Percentiles rank a stretch among this genome's conserved stretches.
Evolutionary conservation across 352 stramenopile species (phyloP).

Genomic region (Globisporangium radiosum): DNA sequence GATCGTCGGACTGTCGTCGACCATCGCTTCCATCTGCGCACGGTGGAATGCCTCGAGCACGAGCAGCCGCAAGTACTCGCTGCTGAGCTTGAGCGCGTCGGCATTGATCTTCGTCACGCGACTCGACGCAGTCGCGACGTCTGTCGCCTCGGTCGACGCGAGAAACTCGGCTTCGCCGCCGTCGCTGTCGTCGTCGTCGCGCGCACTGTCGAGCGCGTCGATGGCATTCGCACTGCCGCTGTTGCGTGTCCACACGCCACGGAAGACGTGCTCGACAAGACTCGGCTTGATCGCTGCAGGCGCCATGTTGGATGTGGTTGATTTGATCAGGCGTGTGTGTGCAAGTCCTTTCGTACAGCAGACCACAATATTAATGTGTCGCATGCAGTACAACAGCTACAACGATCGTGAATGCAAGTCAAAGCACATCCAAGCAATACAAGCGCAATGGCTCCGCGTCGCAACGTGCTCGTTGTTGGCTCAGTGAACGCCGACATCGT

Average conservation of each 20-base stretch:
- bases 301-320: slow-evolving; percentile 9
- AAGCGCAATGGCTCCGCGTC: neutral
- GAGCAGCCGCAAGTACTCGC: slow-evolving; percentile 73
- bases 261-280: slow-evolving; percentile 72
- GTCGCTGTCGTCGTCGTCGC: slow-evolving; percentile 30
- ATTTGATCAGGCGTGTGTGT: too few species aligned
- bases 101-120: slow-evolving; percentile 66
- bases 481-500: slow-evolving; percentile 83
- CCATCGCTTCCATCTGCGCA: slow-evolving; percentile 85
- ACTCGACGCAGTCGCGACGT: slow-evolving; percentile 13
- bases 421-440: neutral
- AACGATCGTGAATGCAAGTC: too few species aligned
- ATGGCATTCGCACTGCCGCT: neutral
- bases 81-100: slow-evolving; percentile 70
- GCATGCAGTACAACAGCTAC: too few species aligned
- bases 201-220: slow-evolving; percentile 17
- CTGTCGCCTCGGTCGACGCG: slow-evolving; percentile 15
- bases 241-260: slow-evolving; percentile 42
- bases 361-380: too few species aligned
- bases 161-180: slow-evolving; percentile 36
- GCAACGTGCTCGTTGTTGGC: slow-evolving; percentile 63
- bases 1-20: slow-evolving; percentile 67
- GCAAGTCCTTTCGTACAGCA: too few species aligned
- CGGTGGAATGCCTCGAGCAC: slow-evolving; percentile 64
- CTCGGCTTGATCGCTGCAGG: slow-evolving; percentile 36